Evolutionary conservation across 352 stramenopile genomes (phyloP), one percentile per base, ranked within the genome.

Genomic region (Phytophthora hybrid): DNA sequence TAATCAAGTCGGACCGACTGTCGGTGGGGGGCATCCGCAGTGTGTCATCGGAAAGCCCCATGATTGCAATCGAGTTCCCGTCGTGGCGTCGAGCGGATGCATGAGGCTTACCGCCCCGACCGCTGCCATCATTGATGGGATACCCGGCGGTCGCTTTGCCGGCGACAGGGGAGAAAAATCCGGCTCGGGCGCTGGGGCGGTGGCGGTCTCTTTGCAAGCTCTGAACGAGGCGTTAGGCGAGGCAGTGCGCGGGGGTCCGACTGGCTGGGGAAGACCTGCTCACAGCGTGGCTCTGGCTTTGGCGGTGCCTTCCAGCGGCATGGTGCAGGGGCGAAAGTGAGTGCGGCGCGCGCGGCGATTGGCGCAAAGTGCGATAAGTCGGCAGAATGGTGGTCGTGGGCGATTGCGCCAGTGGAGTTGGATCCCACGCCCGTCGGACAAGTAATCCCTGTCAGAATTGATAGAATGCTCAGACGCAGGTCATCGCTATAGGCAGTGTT

Each of bases 281-380:
- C 26, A 31, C 34, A 41, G 37, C 37, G 37, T 44, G 37, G 34
- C 34, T 11, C 10, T 13, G 34, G 10, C 34, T 18, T 44, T 14
- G 10, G 37, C 37, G 5, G 37, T 44, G 37, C 37, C 37, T 44
- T 44, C 26, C 26, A 31, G 26, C 26, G 26, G 26, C 26, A 31
- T 31, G 26, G 26, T 26, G 4, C 4, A 31, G 3, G 6, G 49
- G n/a, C 10, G 49, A 34, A 34, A 56, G 21, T 16, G n/a, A n/a
- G 19, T 14, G 21, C 21, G n/a, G 49, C n/a, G 19, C 49, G 49
- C 8, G 8, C 21, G 23, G 55, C 55, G 8, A 61, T n/a, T 41
- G 32, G 32, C n/a, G 32, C 57, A 63, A 63, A 44, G 18, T 9
- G 31, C 18, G 31, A 18, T 52, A 62, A 62, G 56, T 62, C 56